A percentile compares a stretch with the other conserved stretches of the same genome.
These are phyloP conservation scores for Cystoisospora suis DNA, from an alignment of 169 alveolate genomes.

Conservation along the genomic window DNA sequence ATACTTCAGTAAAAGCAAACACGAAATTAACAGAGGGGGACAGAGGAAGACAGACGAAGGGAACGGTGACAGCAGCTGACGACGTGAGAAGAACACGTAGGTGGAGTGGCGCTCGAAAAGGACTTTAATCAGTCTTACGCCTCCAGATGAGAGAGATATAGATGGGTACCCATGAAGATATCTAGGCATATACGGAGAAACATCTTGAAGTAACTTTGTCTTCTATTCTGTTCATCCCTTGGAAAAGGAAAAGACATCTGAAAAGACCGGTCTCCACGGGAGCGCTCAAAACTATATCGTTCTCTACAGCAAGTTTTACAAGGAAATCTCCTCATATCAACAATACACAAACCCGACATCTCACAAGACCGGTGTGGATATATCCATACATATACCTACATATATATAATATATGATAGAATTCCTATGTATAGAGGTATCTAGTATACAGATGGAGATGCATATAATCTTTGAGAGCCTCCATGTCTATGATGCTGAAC, in stretches of 20 bases:
- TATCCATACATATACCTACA: neutral
- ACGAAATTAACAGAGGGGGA: neutral
- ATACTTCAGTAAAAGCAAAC: neutral
- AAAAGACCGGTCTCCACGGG: no score
- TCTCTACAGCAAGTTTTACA: no score
- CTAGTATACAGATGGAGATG: neutral
- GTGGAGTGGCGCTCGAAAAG: neutral
- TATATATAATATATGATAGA: no score
- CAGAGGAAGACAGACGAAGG: neutral
- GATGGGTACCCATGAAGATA: neutral
- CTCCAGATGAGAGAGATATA: neutral
- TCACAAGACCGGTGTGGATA: neutral
- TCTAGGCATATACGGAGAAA: neutral
- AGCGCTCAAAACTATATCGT: no score
- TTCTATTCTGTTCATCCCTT: no score
- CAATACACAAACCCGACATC: no score
- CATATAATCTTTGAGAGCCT: no score
- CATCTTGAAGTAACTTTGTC: no score
- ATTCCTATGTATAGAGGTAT: neutral
- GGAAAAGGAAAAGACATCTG: no score
- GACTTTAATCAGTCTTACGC: neutral
- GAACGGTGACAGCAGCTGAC: neutral
- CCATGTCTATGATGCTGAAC: neutral
- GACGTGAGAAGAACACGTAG: neutral
- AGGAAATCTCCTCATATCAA: no score